Base-by-base conservation (phyloP, 163 green algal genomes). In the Scenedesmus sp. region DNA sequence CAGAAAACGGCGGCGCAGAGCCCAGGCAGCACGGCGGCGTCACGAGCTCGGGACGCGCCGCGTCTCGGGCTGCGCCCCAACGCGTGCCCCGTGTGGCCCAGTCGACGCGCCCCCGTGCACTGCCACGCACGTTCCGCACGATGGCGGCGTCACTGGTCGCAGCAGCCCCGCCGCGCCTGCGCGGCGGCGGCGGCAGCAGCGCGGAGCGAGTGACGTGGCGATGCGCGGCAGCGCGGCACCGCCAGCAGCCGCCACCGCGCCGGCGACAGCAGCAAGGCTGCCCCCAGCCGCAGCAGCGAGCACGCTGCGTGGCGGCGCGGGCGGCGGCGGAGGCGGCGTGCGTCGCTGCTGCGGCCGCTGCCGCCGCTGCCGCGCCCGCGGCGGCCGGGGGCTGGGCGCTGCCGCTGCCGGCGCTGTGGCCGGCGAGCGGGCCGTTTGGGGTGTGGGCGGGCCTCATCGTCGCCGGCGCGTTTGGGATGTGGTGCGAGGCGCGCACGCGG, bases 381-480 rank as follows among this genome's bases (percentile, higher is more conserved):
- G 63, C 26, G n/a, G 48, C 17, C 56, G 34, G 4, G n/a, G n/a
- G n/a, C n/a, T n/a, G n/a, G n/a, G n/a, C n/a, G 22, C 48, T 76
- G 29, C n/a, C 31, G 2, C 62, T 81, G 33, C 73, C 73, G 3
- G 5, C 24, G 22, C 67, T 74, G 29, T 33, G 66, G 24, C 76
- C 76, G 14, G 54, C 76, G 9, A 28, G 4, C 6, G 76, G 65
- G 11, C 70, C 72, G 6, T 94, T 81, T 76, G 84, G 88, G 42
- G 82, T 91, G 26, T 94, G 87, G 86, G 36, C 75, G 26, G 87
- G 64, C 31, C 80, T 94, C 26, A 73, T 84, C 18, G 9, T 77
- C 24, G 87, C 88, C 28, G 90, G 75, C 17, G 76, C 88, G 7
- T 79, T 89, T 64, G 90, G 90, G 10, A 56, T 92, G 14, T 94